These are phyloP conservation scores for Exserohilum rostratum DNA, from an alignment of 2,329 filamentous ascomycete species.

Conservation along the genomic window DNA sequence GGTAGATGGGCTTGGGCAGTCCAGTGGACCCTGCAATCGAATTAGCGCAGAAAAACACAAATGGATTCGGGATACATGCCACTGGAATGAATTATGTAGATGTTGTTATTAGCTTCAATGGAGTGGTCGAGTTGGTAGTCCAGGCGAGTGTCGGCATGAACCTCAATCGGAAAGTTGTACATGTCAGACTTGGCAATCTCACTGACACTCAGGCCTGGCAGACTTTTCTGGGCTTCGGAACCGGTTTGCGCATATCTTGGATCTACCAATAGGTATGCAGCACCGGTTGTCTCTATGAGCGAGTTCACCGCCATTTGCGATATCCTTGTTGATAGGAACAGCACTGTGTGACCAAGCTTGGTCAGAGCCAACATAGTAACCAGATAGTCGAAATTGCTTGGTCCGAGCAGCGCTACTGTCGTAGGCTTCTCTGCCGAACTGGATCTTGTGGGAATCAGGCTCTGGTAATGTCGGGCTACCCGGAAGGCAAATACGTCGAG, in stretches of 20 bases:
- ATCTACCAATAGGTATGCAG: constrained; percentile 29
- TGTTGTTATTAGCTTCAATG: constrained; percentile 24
- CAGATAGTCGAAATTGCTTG: constrained; percentile 62
- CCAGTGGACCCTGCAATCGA: constrained; percentile 61
- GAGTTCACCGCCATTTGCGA: constrained; percentile 58
- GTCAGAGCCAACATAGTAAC: constrained; percentile 61
- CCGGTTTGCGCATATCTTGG: constrained; percentile 45
- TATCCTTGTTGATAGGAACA: constrained; percentile 63
- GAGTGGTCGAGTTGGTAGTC: constrained; percentile 29
- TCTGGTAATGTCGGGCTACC: constrained; percentile 29
- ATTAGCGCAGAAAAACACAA: background rate
- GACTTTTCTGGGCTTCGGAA: constrained; percentile 14
- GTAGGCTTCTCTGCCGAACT: constrained; percentile 23
- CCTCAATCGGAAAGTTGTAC: constrained; percentile 32
- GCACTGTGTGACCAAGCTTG: constrained; percentile 61
- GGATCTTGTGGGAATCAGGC: constrained; percentile 24
- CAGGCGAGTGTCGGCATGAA: constrained; percentile 32
- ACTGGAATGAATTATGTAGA: constrained; percentile 37
- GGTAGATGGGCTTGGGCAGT: constrained; percentile 67
- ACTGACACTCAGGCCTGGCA: constrained; percentile 13
- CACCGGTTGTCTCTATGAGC: constrained; percentile 42
- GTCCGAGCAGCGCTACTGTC: constrained; percentile 58
- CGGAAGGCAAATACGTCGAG: constrained; percentile 51
- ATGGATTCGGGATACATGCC: constrained; percentile 20
- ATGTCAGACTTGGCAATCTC: constrained; percentile 20